Evolutionary conservation across 2,329 filamentous ascomycete species (phyloP), one percentile per base, ranked within the genome.

Genomic region (Parasarocladium wereldwijsianum): DNA sequence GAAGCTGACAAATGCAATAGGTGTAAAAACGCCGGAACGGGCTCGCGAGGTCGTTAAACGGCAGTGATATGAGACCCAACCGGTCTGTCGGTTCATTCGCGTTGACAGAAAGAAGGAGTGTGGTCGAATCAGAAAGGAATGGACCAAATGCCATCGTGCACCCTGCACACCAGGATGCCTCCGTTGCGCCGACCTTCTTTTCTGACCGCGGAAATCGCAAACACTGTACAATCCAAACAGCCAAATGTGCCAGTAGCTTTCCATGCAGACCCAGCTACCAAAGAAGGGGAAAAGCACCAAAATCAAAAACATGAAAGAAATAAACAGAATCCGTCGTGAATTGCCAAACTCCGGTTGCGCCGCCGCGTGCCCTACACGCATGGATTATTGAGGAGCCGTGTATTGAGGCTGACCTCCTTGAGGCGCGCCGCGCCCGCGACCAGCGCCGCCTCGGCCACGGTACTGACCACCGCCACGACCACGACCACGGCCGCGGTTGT

Each of bases 161-260:
- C n/a, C n/a, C n/a, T n/a, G n/a, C n/a, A n/a, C n/a, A n/a, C n/a
- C n/a, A n/a, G n/a, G n/a, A n/a, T 21, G 19, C 28, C 28, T 23
- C 27, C 22, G 11, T 29, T 30, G 14, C 28, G 28, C 28, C 28
- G 20, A 24, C 18, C 34, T 42, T 45, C 23, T 42, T 45, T 39
- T 45, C 49, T 39, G 47, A 53, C 51, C 53, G 53, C 53, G 43
- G 42, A 44, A 45, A 40, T 41, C 42, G 50, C 50, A 51, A 53
- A 51, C 54, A 55, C 47, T 55, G 45, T 56, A 56, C 53, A 56
- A 54, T 55, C 51, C 51, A 54, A 55, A 45, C 32, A 34, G 33
- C 30, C 27, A 25, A 26, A 47, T 23, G 20, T 30, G 28, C 28
- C 27, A 7, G 18, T 15, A 14, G 28, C 28, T 21, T 30, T 19